Evolutionary conservation across 169 alveolate genomes (phyloP), one percentile per base, ranked within the genome.

Genomic region (Neospora caninum): DNA sequence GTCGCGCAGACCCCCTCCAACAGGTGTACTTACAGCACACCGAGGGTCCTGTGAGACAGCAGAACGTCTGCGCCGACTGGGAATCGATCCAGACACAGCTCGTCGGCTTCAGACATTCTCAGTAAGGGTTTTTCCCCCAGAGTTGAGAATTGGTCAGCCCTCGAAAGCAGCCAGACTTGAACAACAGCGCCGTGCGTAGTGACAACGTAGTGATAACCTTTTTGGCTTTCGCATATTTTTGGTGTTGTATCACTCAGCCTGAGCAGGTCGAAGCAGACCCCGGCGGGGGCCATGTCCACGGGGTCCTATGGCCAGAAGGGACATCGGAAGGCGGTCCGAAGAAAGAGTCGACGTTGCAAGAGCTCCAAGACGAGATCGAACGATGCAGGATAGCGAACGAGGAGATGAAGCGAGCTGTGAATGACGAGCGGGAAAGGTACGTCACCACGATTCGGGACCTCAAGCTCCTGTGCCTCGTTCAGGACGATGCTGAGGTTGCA

Each of bases 331-430:
- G 31, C 9, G 45, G 53, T 0, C 87, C 20, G 45, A 20, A 39
- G 53, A 22, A 20, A 22, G 45, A 45, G 34, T 34, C 87, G 7
- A 20, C 87, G 53, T 22, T 78, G 53, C 87, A 78, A 34, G 53
- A 27, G 87, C 87, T 78, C 42, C 87, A 78, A 39, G 87, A 78
- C 87, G 87, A 78, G 45, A 78, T 78, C 29, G 87, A 78, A 34
- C 87, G 67, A 22, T 82, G 54, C 7, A 42, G 89, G 25, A 49
- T 41, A 18, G 89, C 89, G 6, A 82, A 43, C 54, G 67, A 82
- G 67, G 69, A 82, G 67, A 27, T 82, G 70, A 39, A 41, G 27
- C 69, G 67, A 36, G 89, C 89, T n/a, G 89, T 82, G 34, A 43
- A 82, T 18, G 67, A 82, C 38, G 89, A 82, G 16, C 89, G 89